These are phyloP conservation scores for Backusella liffmaniae DNA, from an alignment of 192 early-diverging fungal species.

Conservation along the genomic window DNA sequence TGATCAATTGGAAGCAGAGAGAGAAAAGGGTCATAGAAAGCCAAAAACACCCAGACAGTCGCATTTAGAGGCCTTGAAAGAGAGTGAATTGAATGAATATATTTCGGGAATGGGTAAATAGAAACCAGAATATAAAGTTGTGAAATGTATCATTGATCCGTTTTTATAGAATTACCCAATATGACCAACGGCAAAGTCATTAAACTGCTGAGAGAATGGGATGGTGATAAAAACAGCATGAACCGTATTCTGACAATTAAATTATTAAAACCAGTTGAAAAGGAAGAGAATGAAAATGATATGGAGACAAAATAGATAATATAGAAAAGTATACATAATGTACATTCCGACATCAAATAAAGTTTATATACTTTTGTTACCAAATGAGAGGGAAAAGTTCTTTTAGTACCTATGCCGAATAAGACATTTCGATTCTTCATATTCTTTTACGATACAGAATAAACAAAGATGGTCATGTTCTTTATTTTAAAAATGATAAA, in stretches of 20 bases:
- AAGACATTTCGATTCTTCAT: neutral
- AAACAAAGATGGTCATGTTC: no score
- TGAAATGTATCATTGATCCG: neutral
- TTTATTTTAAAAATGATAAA: no score
- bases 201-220: slow-evolving; percentile 47
- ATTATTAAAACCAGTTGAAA: slow-evolving; percentile 10
- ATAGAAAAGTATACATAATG: neutral
- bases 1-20: slow-evolving; percentile 35
- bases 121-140: neutral
- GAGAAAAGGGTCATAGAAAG: slow-evolving; percentile 37
- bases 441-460: no score
- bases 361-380: neutral
- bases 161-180: slow-evolving; percentile 49
- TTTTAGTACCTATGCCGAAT: neutral
- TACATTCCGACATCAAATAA: neutral
- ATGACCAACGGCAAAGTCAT: slow-evolving; percentile 53
- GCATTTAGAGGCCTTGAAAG: slow-evolving; percentile 40
- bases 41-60: slow-evolving; percentile 48
- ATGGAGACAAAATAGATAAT: neutral
- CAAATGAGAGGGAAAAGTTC: neutral
- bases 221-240: slow-evolving; percentile 54
- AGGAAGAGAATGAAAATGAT: neutral
- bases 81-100: slow-evolving; percentile 50
- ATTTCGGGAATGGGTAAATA: slow-evolving; percentile 50
- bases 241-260: slow-evolving; percentile 44